A percentile compares a stretch with the other conserved stretches of the same genome.
These are phyloP conservation scores for Penicillium brasilianum DNA, from an alignment of 2,329 filamentous ascomycete species.

Conservation along the genomic window DNA sequence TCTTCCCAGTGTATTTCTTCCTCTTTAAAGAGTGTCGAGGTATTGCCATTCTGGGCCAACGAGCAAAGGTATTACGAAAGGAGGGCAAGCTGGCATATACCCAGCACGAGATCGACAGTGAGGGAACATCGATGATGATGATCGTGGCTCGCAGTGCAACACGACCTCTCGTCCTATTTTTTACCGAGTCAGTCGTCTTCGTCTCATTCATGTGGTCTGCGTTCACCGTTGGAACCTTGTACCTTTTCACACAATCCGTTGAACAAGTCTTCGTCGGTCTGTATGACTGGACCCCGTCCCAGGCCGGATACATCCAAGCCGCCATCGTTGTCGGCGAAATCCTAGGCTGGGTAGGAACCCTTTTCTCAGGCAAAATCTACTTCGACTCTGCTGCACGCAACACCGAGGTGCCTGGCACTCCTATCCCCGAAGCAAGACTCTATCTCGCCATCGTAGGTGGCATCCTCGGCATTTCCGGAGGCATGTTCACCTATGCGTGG, in stretches of 20 bases:
- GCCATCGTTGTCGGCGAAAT: constrained; percentile 50
- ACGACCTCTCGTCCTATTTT: constrained; percentile 44
- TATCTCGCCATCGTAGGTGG: constrained; percentile 48
- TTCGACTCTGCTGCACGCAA: constrained; percentile 44
- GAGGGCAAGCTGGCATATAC: constrained; percentile 35
- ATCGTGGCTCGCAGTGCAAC: constrained; percentile 44
- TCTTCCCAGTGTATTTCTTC: constrained; percentile 48
- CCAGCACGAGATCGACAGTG: constrained; percentile 43
- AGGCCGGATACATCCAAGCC: constrained; percentile 48
- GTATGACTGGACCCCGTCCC: constrained; percentile 35
- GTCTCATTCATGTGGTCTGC: constrained; percentile 51
- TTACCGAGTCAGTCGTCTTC: constrained; percentile 51
- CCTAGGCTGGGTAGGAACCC: constrained; percentile 45
- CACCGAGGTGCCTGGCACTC: constrained; percentile 44
- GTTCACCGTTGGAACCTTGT: constrained; percentile 52
- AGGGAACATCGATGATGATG: constrained; percentile 28
- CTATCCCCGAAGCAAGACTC: constrained; percentile 51
- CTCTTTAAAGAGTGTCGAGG: constrained; percentile 50
- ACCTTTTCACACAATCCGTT: constrained; percentile 50
- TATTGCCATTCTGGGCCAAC: constrained; percentile 45
- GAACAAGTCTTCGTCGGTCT: constrained; percentile 48
- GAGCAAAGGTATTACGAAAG: constrained; percentile 43
- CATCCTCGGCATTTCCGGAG: constrained; percentile 41
- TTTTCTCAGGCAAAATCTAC: constrained; percentile 37
- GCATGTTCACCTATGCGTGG: constrained; percentile 47